Percentiles rank a stretch among this genome's conserved stretches.
Conservation (phyloP, 2,329 filamentous ascomycete species). For the Ascomycota sp. region DNA sequence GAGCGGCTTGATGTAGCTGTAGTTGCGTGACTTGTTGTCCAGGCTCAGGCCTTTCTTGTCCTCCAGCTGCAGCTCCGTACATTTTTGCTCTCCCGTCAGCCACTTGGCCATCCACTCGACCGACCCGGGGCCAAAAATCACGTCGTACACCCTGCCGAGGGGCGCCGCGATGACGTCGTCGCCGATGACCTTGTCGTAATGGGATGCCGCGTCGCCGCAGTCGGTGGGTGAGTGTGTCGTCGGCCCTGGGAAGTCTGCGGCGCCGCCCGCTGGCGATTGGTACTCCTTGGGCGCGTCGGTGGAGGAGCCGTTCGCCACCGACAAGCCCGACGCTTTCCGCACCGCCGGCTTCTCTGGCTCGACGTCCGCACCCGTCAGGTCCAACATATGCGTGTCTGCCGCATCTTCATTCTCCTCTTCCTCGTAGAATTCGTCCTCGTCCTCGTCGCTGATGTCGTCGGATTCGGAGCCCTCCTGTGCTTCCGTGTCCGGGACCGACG, state of each 20-base stretch:
- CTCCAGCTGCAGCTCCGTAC: constrained; percentile 66
- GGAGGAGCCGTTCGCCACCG: constrained; percentile 20
- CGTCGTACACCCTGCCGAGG: constrained; percentile 72
- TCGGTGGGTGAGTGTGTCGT: constrained; percentile 64
- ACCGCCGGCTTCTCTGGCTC: constrained; percentile 40
- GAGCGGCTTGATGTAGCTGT: constrained; percentile 82
- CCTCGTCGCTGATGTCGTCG: constrained; percentile 46
- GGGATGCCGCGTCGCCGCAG: constrained; percentile 56
- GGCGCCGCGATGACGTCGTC: constrained; percentile 78
- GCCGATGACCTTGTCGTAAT: constrained; percentile 69
- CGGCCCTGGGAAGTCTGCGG: constrained; percentile 66
- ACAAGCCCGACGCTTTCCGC: constrained; percentile 49
- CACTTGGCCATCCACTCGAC: constrained; percentile 70
- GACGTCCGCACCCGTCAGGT: constrained; percentile 20
- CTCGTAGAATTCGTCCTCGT: constrained; percentile 44
- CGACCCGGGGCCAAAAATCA: constrained; percentile 71
- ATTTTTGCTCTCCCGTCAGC: constrained; percentile 73
- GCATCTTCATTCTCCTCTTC: constrained; percentile 64
- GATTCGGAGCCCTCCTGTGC: constrained; percentile 28
- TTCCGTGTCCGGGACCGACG: constrained; percentile 12
- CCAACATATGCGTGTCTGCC: constrained; percentile 31
- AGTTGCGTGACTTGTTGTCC: constrained; percentile 56
- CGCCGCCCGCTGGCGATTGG: constrained; percentile 18
- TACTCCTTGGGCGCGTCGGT: constrained; percentile 30
- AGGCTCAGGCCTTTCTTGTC: constrained; percentile 60